Evolutionary conservation across 257 asterid genomes (phyloP).

Genomic region (Solanum habrochaites): DNA sequence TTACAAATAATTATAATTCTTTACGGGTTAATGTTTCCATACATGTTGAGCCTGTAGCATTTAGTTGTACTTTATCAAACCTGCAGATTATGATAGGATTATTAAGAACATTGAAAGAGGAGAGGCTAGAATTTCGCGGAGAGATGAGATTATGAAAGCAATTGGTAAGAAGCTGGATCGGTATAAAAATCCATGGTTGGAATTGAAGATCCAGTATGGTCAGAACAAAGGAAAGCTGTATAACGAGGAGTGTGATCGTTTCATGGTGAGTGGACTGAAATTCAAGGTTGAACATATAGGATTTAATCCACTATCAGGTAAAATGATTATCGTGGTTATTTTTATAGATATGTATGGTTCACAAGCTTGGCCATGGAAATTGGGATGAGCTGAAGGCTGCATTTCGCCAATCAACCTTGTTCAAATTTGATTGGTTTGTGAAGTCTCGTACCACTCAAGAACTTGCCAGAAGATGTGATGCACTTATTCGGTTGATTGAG

Average conservation of each 20-base stretch:
- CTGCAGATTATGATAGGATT: constrained; percentile 91
- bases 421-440: constrained; percentile 97
- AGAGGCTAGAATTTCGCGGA: constrained; percentile 90
- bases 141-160: constrained; percentile 98
- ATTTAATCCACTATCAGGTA: background rate
- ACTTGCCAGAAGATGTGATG: constrained; percentile 96
- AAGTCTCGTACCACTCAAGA: constrained; percentile 98
- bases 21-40: background rate
- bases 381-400: constrained; percentile 99
- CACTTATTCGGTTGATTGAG: constrained; percentile 86
- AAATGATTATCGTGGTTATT: background rate
- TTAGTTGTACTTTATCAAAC: background rate
- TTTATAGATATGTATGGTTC: constrained; percentile 88
- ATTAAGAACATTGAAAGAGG: constrained; percentile 95
- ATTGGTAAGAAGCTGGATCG: constrained; percentile 94
- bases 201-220: constrained; percentile 91
- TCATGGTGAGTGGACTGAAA: constrained; percentile 53
- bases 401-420: constrained; percentile 87
- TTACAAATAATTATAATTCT: background rate
- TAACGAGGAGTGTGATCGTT: constrained; percentile 98
- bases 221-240: constrained; percentile 98
- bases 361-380: constrained; percentile 96
- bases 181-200: constrained; percentile 96
- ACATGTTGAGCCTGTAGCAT: background rate
- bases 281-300: background rate